Percentiles rank a stretch among this genome's conserved stretches.
Conservation (phyloP, 169 alveolate species). For the Ophryocystis elektroscirrha region DNA sequence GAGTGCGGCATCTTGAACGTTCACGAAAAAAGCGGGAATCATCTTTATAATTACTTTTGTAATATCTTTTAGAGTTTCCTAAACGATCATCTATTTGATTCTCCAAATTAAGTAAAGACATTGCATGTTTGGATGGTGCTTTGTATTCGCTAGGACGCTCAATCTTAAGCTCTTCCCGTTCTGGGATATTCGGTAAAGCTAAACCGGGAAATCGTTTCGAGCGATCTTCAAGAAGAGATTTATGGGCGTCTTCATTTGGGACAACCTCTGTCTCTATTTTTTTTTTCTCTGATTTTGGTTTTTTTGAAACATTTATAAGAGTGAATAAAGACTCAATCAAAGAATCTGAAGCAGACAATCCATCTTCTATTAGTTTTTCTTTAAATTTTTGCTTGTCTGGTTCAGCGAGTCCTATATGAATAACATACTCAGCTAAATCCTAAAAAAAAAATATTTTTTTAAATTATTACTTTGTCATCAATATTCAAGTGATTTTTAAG, state of each 20-base stretch:
- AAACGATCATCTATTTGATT: too few species aligned
- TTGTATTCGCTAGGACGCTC: slow-evolving; percentile 14
- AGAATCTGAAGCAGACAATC: slow-evolving; percentile 16
- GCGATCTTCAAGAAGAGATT: background rate
- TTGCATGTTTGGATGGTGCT: too few species aligned
- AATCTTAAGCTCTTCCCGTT: slow-evolving; percentile 14
- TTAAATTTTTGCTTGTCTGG: slow-evolving; percentile 8
- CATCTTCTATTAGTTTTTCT: slow-evolving; percentile 8
- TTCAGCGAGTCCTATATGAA: slow-evolving; percentile 19
- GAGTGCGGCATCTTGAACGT: too few species aligned
- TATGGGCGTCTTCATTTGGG: background rate
- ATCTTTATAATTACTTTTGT: too few species aligned
- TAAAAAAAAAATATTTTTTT: background rate
- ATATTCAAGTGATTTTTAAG: slow-evolving; percentile 23
- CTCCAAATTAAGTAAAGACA: too few species aligned
- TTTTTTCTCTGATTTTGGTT: background rate
- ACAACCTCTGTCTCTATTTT: background rate
- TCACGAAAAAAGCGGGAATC: too few species aligned
- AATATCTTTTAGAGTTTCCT: too few species aligned
- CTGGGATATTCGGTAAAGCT: slow-evolving; percentile 8
- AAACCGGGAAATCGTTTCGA: slow-evolving; percentile 13
- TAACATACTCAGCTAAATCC: slow-evolving; percentile 21
- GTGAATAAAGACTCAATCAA: slow-evolving; percentile 22
- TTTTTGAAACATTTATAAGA: slow-evolving; percentile 2
- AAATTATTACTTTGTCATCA: slow-evolving; percentile 6